Base-by-base conservation (phyloP, 2,329 filamentous ascomycete genomes). In the Monosporascus sp. region DNA sequence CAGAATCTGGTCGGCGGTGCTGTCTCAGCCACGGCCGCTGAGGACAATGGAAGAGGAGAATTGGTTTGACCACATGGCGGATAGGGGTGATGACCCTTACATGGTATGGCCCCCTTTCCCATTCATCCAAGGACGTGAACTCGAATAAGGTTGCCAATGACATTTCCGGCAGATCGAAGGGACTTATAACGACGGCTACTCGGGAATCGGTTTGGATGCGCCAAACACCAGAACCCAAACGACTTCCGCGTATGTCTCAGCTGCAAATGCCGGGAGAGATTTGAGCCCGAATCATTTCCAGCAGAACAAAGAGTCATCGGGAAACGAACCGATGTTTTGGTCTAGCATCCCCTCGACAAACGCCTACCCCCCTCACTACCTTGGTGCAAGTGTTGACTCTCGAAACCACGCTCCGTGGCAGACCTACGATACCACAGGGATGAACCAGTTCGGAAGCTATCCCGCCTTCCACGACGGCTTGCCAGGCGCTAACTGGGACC, bases 161-260 rank as follows among this genome's bases (percentile, higher is more conserved):
- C 56, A 44, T 34, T 53, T 51, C 47, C 53, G 34, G 45, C 47
- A 67, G 63, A 41, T 59, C 42, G 61, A 62, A 48, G 59, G 57
- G 31, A 47, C 55, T 50, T 61, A 59, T 53, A 48, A 42, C 42
- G 55, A 58, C 39, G 55, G 37, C 45, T 49, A 58, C 45, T 51
- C 56, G 34, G 50, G 44, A 50, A 22, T 51, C 38, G 55, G 55
- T 37, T 47, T 59, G 49, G 58, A 54, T 49, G 54, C 58, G 42
- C 54, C 60, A 54, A 61, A 61, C 54, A 53, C 49, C 46, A 57
- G 57, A 54, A 49, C 36, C 51, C 65, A 66, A 64, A 66, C 64
- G 60, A 53, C 53, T 47, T 47, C 58, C 54, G 57, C 56, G 52
- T 56, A 56, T 66, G 65, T 66, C 63, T 65, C 64, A 63, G 58